Base-by-base conservation (phyloP, 768 basidiomycete species). In the Boletus tylopilopsis region DNA sequence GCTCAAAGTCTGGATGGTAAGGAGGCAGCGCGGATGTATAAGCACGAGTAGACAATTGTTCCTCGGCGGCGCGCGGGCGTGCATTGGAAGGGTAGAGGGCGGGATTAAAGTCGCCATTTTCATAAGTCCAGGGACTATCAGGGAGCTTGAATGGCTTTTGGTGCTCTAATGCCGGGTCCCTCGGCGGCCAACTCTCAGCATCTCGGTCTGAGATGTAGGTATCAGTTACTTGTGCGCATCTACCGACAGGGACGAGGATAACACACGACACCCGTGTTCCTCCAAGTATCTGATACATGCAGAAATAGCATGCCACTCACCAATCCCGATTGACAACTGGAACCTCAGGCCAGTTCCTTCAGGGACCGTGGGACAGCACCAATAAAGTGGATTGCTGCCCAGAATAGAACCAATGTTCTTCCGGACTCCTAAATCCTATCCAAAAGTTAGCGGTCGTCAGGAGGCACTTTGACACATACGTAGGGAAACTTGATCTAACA, bases 401-500 rank as follows among this genome's bases (percentile, higher is more conserved):
- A 99, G 75, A 10, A 95, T 75, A 10, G 89, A 80, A 52, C 80
- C 73, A 19, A 94, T 69, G 60, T 99, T 99, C 41, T 75, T 73
- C 56, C 79, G 66, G 36, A 70, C 60, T 11, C 94, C 94, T 47
- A 98, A 74, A 66, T 97, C 82, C 93, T 96, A 61, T 27, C 40
- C 1, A 29, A 16, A 46, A 24, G 51, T 61, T 30, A 67, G 57
- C 29, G 35, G 23, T 37, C 15, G n/a, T 24, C 30, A 21, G 21
- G 12, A 13, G 25, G 11, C 42, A 27, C 10, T 18, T 49, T 6
- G 24, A 19, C 23, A 64, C 84, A 56, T 67, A 90, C 93, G 67
- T 97, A 98, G 46, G 95, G 96, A 64, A 94, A 98, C 67, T 88
- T 92, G 59, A 94, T 72, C 86, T 92, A 50, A 15, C 13, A 12